Base-by-base conservation (phyloP, 257 asterid genomes). In the Plantago ovata region DNA sequence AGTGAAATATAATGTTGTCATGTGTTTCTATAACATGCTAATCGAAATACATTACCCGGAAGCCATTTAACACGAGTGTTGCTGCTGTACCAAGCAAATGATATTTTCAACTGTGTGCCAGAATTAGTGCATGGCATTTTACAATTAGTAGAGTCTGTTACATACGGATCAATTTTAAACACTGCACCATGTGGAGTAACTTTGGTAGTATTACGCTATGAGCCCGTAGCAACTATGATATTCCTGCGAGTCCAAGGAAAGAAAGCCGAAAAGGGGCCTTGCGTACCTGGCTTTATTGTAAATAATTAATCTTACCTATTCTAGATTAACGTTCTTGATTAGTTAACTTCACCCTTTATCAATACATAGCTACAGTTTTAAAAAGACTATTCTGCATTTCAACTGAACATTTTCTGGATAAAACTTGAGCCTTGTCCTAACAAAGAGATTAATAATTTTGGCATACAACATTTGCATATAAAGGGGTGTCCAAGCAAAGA, bases 401-500 rank as follows among this genome's bases (percentile, higher is more conserved):
- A 15, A 23, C 59, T 41, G 47, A 56, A 62, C n/a, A n/a, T n/a
- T n/a, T n/a, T n/a, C n/a, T 12, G 48, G 60, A 40, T 24, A 56
- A 46, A 15, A 19, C 13, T 13, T 41, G 53, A 16, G n/a, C 19
- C 47, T 36, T 22, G 45, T 67, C 33, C 14, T 18, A n/a, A n/a
- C n/a, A n/a, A n/a, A n/a, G n/a, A n/a, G n/a, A n/a, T n/a, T n/a
- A n/a, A n/a, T n/a, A n/a, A n/a, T n/a, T n/a, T n/a, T n/a, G n/a
- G n/a, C n/a, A n/a, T n/a, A n/a, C n/a, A n/a, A n/a, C n/a, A n/a
- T n/a, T n/a, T n/a, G n/a, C n/a, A n/a, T n/a, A n/a, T n/a, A n/a
- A n/a, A n/a, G n/a, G n/a, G n/a, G n/a, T n/a, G n/a, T n/a, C n/a
- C n/a, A n/a, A n/a, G n/a, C n/a, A n/a, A n/a, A n/a, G n/a, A n/a